These are phyloP conservation scores for Asclepias syriaca DNA, from an alignment of 257 asterid species.

Conservation along the genomic window DNA sequence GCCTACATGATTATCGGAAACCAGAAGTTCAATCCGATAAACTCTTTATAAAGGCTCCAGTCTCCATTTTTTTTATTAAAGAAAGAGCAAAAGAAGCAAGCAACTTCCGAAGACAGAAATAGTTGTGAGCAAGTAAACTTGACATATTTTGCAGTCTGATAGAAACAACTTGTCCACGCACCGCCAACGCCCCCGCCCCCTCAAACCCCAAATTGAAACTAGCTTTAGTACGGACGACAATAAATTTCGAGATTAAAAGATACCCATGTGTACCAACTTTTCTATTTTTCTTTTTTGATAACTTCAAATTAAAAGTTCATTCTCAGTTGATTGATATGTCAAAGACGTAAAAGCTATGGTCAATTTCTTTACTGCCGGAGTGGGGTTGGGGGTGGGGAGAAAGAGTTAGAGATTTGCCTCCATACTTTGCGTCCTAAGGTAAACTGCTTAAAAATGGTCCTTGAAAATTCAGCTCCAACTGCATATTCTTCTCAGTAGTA, in stretches of 20 bases:
- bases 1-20: background rate
- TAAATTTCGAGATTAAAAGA: background rate
- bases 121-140: background rate
- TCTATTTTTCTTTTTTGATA: too few relatives aligned
- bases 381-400: background rate
- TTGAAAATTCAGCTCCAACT: constrained; percentile 2
- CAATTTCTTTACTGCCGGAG: background rate
- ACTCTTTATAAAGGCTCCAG: background rate
- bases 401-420: background rate
- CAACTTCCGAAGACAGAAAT: background rate
- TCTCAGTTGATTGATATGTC: background rate
- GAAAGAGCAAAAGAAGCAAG: background rate
- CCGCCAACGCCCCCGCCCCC: too few relatives aligned
- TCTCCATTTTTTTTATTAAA: background rate
- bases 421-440: background rate
- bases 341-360: background rate
- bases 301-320: background rate
- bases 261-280: background rate
- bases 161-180: background rate
- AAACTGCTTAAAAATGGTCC: too few relatives aligned
- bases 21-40: background rate
- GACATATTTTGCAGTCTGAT: background rate
- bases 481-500: background rate
- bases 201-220: background rate
- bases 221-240: background rate